phyloP scores from a whole-genome alignment of 2,329 filamentous ascomycete species.

The Chrysoporthe austroafricana region DNA sequence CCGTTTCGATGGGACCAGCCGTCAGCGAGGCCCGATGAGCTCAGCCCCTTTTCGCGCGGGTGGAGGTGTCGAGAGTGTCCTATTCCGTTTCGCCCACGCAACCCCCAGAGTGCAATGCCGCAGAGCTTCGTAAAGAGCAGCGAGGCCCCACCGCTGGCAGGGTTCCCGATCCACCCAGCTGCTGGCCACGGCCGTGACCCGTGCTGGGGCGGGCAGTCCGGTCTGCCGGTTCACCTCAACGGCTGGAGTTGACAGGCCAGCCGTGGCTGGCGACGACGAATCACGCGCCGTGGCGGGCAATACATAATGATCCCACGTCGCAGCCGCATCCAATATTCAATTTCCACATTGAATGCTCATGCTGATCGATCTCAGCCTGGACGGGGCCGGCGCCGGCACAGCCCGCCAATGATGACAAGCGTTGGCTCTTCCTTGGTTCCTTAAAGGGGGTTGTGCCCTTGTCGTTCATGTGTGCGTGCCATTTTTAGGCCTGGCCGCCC shows the following conservation, averaged over 20 bases:
- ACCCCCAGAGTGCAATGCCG: slow-evolving; percentile 8
- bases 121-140: slow-evolving; percentile 2
- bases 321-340: slow-evolving; percentile 1
- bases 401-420: not conserved
- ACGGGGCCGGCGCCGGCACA: not conserved
- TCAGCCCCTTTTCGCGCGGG: slow-evolving; percentile 11
- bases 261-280: not conserved
- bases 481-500: not conserved
- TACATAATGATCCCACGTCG: not conserved
- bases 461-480: slow-evolving; percentile 5
- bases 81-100: slow-evolving; percentile 1
- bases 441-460: not conserved
- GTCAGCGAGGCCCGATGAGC: not conserved
- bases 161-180: slow-evolving; percentile 7
- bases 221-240: not conserved
- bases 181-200: not conserved
- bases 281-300: slow-evolving; percentile 1
- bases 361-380: slow-evolving; percentile 4
- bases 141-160: not conserved
- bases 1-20: not conserved
- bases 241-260: not conserved
- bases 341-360: slow-evolving; percentile 1
- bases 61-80: not conserved
- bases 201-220: not conserved
- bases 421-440: not conserved